Conservation (phyloP, 73 alveolate genomes). For the Paramecium biaurelia region DNA sequence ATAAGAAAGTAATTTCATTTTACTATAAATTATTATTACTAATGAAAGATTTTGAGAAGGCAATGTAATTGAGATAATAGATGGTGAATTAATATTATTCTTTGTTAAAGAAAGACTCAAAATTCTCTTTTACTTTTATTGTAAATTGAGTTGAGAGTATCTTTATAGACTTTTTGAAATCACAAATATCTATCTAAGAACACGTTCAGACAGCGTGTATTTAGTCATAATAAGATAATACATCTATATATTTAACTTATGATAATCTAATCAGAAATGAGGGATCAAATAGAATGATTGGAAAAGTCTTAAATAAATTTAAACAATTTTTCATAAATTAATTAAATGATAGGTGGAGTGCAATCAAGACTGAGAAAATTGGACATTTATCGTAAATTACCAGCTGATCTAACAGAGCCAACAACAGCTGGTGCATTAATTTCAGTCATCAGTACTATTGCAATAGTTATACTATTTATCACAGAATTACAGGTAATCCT, state of each 20-base stretch:
- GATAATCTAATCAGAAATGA: background rate
- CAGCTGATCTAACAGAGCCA: slow-evolving; percentile 91
- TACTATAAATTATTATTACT: no score
- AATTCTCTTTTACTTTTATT: no score
- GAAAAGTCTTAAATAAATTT: background rate
- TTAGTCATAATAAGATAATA: no score
- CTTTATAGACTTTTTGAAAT: no score
- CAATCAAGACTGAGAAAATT: slow-evolving; percentile 61
- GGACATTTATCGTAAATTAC: slow-evolving; percentile 77
- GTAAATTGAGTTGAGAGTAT: no score
- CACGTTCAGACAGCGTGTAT: no score
- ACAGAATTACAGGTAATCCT: slow-evolving; percentile 76
- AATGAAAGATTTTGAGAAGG: no score
- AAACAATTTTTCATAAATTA: background rate
- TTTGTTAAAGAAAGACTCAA: no score
- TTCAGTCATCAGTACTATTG: slow-evolving; percentile 84
- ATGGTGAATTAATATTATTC: no score
- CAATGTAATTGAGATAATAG: no score
- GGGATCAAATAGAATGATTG: background rate
- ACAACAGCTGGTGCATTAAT: slow-evolving; percentile 94
- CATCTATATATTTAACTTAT: background rate
- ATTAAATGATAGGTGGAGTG: slow-evolving; percentile 51
- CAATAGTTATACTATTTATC: slow-evolving; percentile 81
- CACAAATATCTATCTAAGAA: no score
- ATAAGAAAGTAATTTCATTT: no score